Percentiles rank a stretch among this genome's conserved stretches.
Conservation (phyloP, 345 rosid genomes). For the Diplotaxis tenuifolia region DNA sequence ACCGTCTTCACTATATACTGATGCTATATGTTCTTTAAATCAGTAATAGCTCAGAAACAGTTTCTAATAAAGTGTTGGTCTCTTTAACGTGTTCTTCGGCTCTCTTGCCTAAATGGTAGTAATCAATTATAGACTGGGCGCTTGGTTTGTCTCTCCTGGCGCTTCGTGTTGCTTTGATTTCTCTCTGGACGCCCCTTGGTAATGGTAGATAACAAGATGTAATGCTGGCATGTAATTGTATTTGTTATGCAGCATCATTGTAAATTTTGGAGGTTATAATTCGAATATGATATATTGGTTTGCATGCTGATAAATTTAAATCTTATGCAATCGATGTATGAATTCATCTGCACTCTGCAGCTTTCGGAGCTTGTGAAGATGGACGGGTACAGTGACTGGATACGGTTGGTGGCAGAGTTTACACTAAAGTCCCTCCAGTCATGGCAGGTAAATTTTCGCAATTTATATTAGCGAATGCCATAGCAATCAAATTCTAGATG, state of each 20-base stretch:
- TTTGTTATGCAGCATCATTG: neutral
- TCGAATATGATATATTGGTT: constrained; percentile 16
- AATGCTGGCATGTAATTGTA: constrained; percentile 1
- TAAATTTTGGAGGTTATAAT: neutral
- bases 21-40: constrained; percentile 7
- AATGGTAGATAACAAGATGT: constrained; percentile 7
- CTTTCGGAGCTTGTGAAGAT: constrained; percentile 97
- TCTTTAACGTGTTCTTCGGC: neutral
- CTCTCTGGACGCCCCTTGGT: constrained; percentile 16
- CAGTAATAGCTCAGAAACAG: constrained; percentile 12
- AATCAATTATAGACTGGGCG: constrained; percentile 6
- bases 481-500: neutral
- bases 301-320: constrained; percentile 18
- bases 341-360: constrained; percentile 59
- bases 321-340: constrained; percentile 21
- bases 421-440: constrained; percentile 92
- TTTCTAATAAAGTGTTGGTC: neutral
- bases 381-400: constrained; percentile 98
- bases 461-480: neutral
- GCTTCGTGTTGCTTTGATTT: constrained; percentile 14
- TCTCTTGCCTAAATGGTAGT: constrained; percentile 14
- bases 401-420: constrained; percentile 91
- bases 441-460: constrained; percentile 72
- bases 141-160: neutral
- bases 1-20: constrained; percentile 10